Evolutionary conservation across 805 yeast genomes (phyloP).

Genomic region (Grigorovia yakushimaensis): DNA sequence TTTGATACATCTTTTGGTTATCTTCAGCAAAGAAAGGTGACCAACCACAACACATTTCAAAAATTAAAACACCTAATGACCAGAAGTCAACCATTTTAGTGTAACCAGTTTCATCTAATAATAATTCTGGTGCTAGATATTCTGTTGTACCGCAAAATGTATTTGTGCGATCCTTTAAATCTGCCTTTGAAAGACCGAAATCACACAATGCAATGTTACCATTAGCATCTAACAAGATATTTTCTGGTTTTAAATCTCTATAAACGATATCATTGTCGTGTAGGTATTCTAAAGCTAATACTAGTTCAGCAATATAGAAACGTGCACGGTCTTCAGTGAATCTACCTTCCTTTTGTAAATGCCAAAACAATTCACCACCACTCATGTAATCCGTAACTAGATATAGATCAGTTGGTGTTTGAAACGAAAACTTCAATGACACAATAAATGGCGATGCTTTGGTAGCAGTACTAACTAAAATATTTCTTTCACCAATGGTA

Average conservation of each 20-base stretch:
- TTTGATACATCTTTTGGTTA: conserved; percentile 97
- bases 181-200: conserved; percentile 93
- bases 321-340: conserved; percentile 90
- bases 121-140: conserved; percentile 93
- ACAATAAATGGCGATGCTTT: conserved; percentile 89
- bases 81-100: conserved; percentile 99
- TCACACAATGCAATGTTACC: conserved; percentile 97
- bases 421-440: conserved; percentile 91
- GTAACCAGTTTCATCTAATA: conserved; percentile 91
- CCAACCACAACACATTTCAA: conserved; percentile 99
- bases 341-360: conserved; percentile 91
- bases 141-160: conserved; percentile 99
- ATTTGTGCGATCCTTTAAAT: conserved; percentile 80
- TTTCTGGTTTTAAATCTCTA: conserved; percentile 95
- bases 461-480: conserved; percentile 83
- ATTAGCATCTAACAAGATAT: conserved; percentile 87
- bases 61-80: conserved; percentile 93
- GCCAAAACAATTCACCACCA: conserved; percentile 97
- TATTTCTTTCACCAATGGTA: conserved; percentile 94
- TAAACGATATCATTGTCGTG: conserved; percentile 95
- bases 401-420: conserved; percentile 86
- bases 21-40: conserved; percentile 97
- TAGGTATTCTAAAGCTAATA: conserved; percentile 84
- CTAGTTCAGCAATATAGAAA: conserved; percentile 93
- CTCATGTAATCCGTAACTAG: conserved; percentile 96